Percentiles rank a stretch among this genome's conserved stretches.
These are phyloP conservation scores for Phoma sp. DNA, from an alignment of 2,329 filamentous ascomycete species.

Conservation along the genomic window DNA sequence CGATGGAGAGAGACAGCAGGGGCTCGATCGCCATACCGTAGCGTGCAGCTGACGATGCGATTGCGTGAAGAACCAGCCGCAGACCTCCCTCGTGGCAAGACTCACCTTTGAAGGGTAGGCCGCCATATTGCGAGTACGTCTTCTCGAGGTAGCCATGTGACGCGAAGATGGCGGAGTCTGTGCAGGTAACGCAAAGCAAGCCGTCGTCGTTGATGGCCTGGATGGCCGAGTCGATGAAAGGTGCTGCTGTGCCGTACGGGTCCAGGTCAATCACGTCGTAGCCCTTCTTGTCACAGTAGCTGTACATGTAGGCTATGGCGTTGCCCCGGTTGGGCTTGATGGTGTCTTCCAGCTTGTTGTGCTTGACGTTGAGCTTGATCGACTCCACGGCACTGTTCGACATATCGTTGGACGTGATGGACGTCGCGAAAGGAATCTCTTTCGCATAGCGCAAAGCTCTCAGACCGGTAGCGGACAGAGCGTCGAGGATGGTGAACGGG, in stretches of 20 bases:
- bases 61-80: constrained; percentile 81
- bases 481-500: constrained; percentile 76
- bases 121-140: constrained; percentile 91
- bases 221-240: constrained; percentile 89
- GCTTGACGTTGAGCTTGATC: constrained; percentile 82
- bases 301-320: constrained; percentile 91
- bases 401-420: constrained; percentile 88
- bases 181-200: constrained; percentile 93
- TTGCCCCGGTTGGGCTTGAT: constrained; percentile 80
- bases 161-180: constrained; percentile 93
- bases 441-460: constrained; percentile 89
- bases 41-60: constrained; percentile 79
- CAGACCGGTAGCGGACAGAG: constrained; percentile 90
- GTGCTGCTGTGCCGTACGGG: constrained; percentile 91
- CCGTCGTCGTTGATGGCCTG: constrained; percentile 89
- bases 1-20: constrained; percentile 88
- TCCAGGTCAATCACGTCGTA: constrained; percentile 98
- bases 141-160: constrained; percentile 95
- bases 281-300: constrained; percentile 61
- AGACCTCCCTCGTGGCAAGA: constrained; percentile 90
- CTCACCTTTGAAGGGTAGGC: constrained; percentile 81
- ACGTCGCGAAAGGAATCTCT: constrained; percentile 84
- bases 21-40: constrained; percentile 92
- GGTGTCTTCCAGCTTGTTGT: constrained; percentile 76
- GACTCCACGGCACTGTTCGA: constrained; percentile 76